These are phyloP conservation scores for Microdochium trichocladiopsis DNA, from an alignment of 2,329 filamentous ascomycete genomes.

Conservation along the genomic window DNA sequence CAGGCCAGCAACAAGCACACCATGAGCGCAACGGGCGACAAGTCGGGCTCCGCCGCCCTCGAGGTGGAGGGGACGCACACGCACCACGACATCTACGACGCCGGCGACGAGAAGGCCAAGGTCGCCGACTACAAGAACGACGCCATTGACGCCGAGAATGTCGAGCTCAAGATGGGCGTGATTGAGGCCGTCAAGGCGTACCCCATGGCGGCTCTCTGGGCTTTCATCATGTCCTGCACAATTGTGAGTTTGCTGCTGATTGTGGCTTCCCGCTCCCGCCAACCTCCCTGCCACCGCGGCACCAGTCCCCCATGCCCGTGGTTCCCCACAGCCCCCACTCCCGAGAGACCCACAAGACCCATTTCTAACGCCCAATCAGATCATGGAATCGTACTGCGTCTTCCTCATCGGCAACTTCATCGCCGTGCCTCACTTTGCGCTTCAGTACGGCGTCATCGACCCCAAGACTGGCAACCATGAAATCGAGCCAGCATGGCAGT, in stretches of 20 bases:
- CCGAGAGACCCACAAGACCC: no score
- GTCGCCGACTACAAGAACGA: slow-evolving; percentile 37
- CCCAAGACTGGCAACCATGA: slow-evolving; percentile 15
- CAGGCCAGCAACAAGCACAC: no score
- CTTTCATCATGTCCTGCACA: slow-evolving; percentile 29
- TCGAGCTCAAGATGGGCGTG: slow-evolving; percentile 24
- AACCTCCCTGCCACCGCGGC: no score
- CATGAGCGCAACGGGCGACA: no score
- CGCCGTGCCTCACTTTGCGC: slow-evolving; percentile 37
- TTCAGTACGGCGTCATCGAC: slow-evolving; percentile 35
- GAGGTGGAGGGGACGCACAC: no score
- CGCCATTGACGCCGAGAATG: slow-evolving; percentile 49
- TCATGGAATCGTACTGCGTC: slow-evolving; percentile 59
- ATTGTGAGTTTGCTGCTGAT: slow-evolving; percentile 26
- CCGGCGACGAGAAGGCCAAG: slow-evolving; percentile 26
- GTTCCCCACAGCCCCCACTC: no score
- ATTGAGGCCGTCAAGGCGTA: slow-evolving; percentile 23
- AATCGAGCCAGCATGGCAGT: slow-evolving; percentile 50
- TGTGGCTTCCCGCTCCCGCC: slow-evolving; percentile 6
- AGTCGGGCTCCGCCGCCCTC: no score
- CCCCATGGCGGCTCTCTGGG: slow-evolving; percentile 29
- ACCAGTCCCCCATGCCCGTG: no score
- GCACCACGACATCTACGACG: slow-evolving; percentile 1
- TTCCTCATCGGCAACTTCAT: slow-evolving; percentile 56
- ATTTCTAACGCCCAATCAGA: slow-evolving; percentile 33